Evolutionary conservation across 257 asterid species (phyloP), one percentile per base, ranked within the genome.

Genomic region (Lantana camara): DNA sequence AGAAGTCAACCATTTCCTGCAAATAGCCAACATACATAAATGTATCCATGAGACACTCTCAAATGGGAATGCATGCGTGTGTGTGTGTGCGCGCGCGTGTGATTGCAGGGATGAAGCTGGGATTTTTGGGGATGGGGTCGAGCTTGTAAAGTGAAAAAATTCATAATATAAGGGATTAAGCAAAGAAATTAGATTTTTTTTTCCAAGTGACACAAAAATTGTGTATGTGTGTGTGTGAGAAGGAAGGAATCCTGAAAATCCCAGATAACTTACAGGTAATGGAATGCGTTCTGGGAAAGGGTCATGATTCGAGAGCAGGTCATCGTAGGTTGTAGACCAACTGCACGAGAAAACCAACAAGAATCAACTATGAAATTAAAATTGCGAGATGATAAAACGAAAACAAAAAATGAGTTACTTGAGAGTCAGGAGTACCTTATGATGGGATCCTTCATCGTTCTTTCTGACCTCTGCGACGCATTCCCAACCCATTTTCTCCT

Each of bases 1-100:
- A 74, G 65, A 92, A 92, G 75, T 89, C 98, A 17, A 85, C 98
- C 96, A 92, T 92, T 65, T 92, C 97, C 97, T 89, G 93, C 63
- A 64, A 65, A 71, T 51, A 27, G 32, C 24, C 24, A n/a, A n/a
- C n/a, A n/a, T n/a, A n/a, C 64, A 59, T 34, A 46, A 19, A 62
- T 11, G 37, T 67, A 47, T 65, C 34, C 63, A 57, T 4, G 5
- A n/a, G n/a, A 21, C 30, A 62, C 3, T 52, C 56, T 64, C 4
- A 27, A 24, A 73, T 27, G 13, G 20, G 22, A 13, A 40, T 10
- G n/a, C n/a, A 8, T 7, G 63, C 35, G 23, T 11, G 45, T 6
- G 45, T 46, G 5, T 12, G 48, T 32, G n/a, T 11, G 23, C 9
- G 4, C 8, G 12, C 29, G 44, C 14, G 6, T n/a, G 19, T 2